Evolutionary conservation across 257 asterid genomes (phyloP), one percentile per base, ranked within the genome.

Genomic region (Euphrasia confusa): DNA sequence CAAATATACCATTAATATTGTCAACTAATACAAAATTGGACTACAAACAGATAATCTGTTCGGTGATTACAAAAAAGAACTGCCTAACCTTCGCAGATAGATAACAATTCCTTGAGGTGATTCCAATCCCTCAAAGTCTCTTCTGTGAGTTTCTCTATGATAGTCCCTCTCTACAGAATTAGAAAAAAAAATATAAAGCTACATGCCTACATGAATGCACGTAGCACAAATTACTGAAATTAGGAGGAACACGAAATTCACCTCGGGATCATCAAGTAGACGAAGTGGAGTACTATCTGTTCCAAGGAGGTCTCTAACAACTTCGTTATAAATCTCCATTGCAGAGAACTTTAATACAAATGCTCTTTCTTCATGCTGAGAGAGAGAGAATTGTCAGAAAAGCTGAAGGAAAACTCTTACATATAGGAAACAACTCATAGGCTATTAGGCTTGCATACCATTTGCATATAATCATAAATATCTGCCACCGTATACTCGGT

Each of bases 211-310:
- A 27, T 26, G 33, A 37, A 73, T 39, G 56, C 37, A 37, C 57
- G 54, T 26, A 62, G 48, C 49, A 72, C n/a, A n/a, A n/a, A n/a
- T n/a, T n/a, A n/a, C n/a, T n/a, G n/a, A n/a, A 72, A 76, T 10
- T 44, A 49, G 17, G 53, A 14, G 50, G 58, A 55, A 60, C 59
- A 56, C 54, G 68, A 59, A 69, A 87, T 88, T 85, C 77, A 89
- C 99, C 69, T 93, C 97, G 26, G 97, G 99, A 77, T 93, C 99
- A 79, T 93, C 99, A 67, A 93, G 95, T 58, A 93, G 73, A 78
- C 99, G 78, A 37, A 93, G 82, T 72, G 82, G 90, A 75, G 84
- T 70, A 82, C 59, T 85, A 62, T 93, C 97, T 4, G 92, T 71
- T 75, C 88, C 73, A 35, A 93, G 97, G 76, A 93, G 95, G 82